Evolutionary conservation across 164 flowering plant species (phyloP).

Genomic region (Cinnamomum micranthum): DNA sequence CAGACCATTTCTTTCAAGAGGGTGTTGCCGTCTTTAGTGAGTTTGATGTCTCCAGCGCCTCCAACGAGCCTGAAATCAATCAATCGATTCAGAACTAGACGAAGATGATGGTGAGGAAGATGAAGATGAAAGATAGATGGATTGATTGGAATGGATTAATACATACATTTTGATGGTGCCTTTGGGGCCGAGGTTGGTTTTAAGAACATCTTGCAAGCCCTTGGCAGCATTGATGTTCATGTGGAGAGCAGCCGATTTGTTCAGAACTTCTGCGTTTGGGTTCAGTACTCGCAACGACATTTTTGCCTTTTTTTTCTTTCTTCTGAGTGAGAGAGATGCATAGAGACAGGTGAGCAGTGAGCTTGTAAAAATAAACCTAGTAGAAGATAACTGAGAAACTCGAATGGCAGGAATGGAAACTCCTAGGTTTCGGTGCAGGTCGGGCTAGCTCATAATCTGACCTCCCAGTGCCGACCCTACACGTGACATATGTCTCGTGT

Average conservation of each 20-base stretch:
- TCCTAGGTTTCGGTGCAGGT: too few relatives aligned
- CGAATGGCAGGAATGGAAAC: too few relatives aligned
- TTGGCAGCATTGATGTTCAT: conserved; percentile 99
- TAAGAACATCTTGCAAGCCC: conserved; percentile 93
- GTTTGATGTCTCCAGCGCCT: conserved; percentile 94
- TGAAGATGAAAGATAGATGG: not conserved
- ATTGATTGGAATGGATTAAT: not conserved
- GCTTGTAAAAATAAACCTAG: too few relatives aligned
- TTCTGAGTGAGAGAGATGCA: not conserved
- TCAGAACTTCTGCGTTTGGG: conserved; percentile 94
- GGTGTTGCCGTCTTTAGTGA: conserved; percentile 97
- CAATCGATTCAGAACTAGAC: not conserved
- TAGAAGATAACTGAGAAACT: too few relatives aligned
- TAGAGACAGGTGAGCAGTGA: too few relatives aligned
- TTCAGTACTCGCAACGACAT: conserved; percentile 84
- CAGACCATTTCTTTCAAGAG: conserved; percentile 92
- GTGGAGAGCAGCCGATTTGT: conserved; percentile 92
- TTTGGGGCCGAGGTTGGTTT: conserved; percentile 94
- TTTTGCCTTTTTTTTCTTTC: conserved; percentile 4
- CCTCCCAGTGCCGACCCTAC: too few relatives aligned
- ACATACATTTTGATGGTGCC: conserved; percentile 96
- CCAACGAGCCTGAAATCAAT: conserved; percentile 83
- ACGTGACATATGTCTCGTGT: too few relatives aligned
- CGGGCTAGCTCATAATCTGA: too few relatives aligned
- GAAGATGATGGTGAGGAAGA: not conserved